A percentile compares a stretch with the other conserved stretches of the same genome.
Evolutionary conservation across 495 filamentous ascomycete species (phyloP).

Genomic region (Hypoxylon intermedium): DNA sequence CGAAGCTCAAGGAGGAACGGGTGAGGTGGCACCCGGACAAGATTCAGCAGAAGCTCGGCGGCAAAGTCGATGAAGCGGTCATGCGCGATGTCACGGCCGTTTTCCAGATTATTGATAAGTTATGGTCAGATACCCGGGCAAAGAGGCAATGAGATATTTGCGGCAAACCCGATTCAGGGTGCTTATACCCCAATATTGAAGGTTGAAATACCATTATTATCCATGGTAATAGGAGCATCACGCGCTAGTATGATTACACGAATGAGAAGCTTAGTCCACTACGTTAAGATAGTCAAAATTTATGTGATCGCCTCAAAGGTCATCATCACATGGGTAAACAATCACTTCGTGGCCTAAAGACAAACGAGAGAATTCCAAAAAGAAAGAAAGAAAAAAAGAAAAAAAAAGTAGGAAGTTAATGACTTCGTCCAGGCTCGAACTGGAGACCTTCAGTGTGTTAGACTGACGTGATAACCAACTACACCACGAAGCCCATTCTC

Average conservation of each 20-base stretch:
- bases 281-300: too few relatives aligned
- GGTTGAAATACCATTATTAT: too few relatives aligned
- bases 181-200: not conserved
- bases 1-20: slow-evolving; percentile 80
- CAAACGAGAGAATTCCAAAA: too few relatives aligned
- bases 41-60: slow-evolving; percentile 87
- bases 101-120: slow-evolving; percentile 85
- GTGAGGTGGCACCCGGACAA: slow-evolving; percentile 98
- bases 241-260: too few relatives aligned
- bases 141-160: slow-evolving; percentile 19
- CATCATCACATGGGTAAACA: too few relatives aligned
- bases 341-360: too few relatives aligned
- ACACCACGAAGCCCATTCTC: not conserved
- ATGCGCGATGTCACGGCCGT: slow-evolving; percentile 81
- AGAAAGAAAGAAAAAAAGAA: not conserved
- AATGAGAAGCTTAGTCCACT: too few relatives aligned
- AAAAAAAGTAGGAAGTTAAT: not conserved
- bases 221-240: too few relatives aligned
- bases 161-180: not conserved
- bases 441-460: too few relatives aligned
- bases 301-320: too few relatives aligned
- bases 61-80: slow-evolving; percentile 68
- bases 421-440: too few relatives aligned
- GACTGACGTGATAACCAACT: too few relatives aligned
- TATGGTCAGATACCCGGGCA: slow-evolving; percentile 72